Conservation (phyloP, 345 rosid genomes). For the Salix koriyanagi region DNA sequence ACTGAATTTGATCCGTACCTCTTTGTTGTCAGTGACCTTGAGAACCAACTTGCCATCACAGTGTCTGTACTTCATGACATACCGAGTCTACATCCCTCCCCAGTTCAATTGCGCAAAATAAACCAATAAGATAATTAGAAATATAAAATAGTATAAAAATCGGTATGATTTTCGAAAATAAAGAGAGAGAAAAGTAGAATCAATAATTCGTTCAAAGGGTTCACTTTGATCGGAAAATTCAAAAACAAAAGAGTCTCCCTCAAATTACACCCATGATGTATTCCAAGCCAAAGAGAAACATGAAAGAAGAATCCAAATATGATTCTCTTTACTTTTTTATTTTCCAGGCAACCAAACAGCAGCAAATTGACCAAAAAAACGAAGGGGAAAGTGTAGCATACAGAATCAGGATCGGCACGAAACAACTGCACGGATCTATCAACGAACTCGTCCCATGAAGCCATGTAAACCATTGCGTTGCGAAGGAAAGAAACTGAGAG, state of each 20-base stretch:
- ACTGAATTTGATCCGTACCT: constrained; percentile 37
- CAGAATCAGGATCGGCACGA: constrained; percentile 89
- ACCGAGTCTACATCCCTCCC: constrained; percentile 59
- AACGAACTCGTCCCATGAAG: constrained; percentile 20
- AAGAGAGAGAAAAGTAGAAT: not conserved
- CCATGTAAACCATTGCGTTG: constrained; percentile 11
- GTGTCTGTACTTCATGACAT: constrained; percentile 85
- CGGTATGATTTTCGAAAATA: not conserved
- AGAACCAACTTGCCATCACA: constrained; percentile 94
- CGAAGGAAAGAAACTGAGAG: not conserved
- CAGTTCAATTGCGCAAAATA: not conserved
- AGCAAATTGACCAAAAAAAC: not conserved
- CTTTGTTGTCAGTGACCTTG: constrained; percentile 95
- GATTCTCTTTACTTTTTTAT: not conserved
- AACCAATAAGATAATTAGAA: not conserved
- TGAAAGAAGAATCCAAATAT: not conserved
- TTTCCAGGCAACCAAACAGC: constrained; percentile 21
- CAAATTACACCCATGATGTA: not conserved
- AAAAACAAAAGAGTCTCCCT: not conserved
- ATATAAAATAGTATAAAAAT: not conserved
- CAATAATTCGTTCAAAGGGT: not conserved
- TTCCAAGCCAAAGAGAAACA: not conserved
- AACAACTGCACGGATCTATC: constrained; percentile 40
- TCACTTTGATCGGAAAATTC: not conserved
- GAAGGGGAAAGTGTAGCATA: constrained; percentile 25